Evolutionary conservation across 495 filamentous ascomycete species (phyloP), one percentile per base, ranked within the genome.

Genomic region (Aspergillus affinis): DNA sequence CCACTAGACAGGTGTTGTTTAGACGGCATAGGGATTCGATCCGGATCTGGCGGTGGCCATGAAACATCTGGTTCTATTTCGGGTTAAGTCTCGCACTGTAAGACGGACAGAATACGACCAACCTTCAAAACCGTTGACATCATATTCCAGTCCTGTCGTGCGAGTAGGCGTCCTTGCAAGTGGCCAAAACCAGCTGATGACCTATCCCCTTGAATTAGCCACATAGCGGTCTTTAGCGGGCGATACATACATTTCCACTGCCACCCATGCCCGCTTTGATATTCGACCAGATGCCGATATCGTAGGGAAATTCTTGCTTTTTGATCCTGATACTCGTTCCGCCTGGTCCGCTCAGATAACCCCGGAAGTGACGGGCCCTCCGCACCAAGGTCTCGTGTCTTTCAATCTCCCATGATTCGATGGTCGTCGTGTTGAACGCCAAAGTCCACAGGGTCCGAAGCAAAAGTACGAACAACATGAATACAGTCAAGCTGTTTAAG

Each of bases 21-120:
- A 44, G 65, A 71, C 52, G 71, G 75, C 57, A 68, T 61, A 65
- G 86, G 82, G 61, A 90, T 79, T 59, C 92, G 90, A 60, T 98
- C 93, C 48, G 92, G 92, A 70, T 98, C 93, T 1, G 86, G 84
- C 4, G 95, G 94, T 20, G 94, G 94, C 94, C 94, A 98, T n/a
- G 76, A 68, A 18, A 78, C 59, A 59, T 71, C 65, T 12, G 79
- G 72, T 51, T 83, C 84, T 85, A 26, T 26, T 6, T 36, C 17
- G 6, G n/a, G 47, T 64, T 51, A 65, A 20, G 18, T 17, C 21
- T 57, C 21, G 9, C 0, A 15, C 2, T n/a, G 15, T 32, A 21
- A 48, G 54, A 51, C 32, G n/a, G 0, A 12, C 32, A 48, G 41
- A 18, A 17, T 49, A 41, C 30, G 2, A 66, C 66, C 72, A 72